Base-by-base conservation (phyloP, 1,284 basidiomycete species). In the Ustilago vetiveriae region DNA sequence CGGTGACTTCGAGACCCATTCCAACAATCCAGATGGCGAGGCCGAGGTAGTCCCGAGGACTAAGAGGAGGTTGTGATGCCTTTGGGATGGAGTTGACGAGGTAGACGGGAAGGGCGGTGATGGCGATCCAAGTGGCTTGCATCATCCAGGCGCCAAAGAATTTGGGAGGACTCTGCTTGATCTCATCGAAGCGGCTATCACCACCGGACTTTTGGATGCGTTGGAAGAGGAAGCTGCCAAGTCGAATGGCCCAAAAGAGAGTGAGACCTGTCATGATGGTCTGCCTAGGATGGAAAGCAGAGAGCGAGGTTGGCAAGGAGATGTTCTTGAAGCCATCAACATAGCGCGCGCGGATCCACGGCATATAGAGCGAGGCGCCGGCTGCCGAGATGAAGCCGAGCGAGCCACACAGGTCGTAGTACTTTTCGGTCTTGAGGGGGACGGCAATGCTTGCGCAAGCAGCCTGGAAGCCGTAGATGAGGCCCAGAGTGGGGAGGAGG, bases 41-140 rank as follows among this genome's bases (percentile, higher is more conserved):
- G 6, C 87, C 86, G 33, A 86, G 70, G 68, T 87, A 88, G 72
- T 92, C 90, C 27, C 86, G 84, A 6, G 82, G 53, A 3, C 86
- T 84, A 21, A 92, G 84, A n/a, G 85, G 83, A 11, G 88, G 86
- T 63, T 89, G 88, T 5, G 85, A 80, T 7, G 80, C 69, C 3
- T 85, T 78, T 2, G 90, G 88, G n/a, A 90, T 81, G 9, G 85
- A 82, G 77, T 92, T 92, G 65, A 86, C 83, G 83, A 86, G 55
- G 40, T 51, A 59, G 32, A 67, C 42, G 40, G 72, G 60, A 3
- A 91, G 84, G 13, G 89, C 88, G 44, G 89, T 88, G 13, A 89
- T 62, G 40, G 87, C 85, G 43, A 90, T 86, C 90, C 90, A 91
- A 2, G 87, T 87, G 0, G 88, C 89, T 88, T 91, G 90, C 7